phyloP scores from a whole-genome alignment of 2,329 filamentous ascomycete species.

The Alternaria sp. region DNA sequence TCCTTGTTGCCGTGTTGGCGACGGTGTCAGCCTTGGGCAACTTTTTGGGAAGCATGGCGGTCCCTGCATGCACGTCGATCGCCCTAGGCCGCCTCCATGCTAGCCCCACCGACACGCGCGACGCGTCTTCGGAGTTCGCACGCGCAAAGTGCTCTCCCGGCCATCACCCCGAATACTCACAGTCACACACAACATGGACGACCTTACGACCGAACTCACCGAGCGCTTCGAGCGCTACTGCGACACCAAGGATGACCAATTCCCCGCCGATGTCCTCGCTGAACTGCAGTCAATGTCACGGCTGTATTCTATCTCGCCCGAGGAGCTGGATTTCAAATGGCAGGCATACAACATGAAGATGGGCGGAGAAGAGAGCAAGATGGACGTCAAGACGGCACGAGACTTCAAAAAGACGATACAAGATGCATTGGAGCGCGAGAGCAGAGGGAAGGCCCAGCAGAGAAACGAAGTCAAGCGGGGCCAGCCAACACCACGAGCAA shows the following conservation, averaged over 20 bases:
- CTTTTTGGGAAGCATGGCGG: slow-evolving; percentile 19
- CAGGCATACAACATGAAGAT: slow-evolving; percentile 97
- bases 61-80: slow-evolving; percentile 21
- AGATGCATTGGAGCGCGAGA: slow-evolving; percentile 80
- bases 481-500: slow-evolving; percentile 64
- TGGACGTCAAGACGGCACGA: slow-evolving; percentile 73
- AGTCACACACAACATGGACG: slow-evolving; percentile 53
- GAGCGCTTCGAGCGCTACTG: slow-evolving; percentile 68
- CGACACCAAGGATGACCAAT: slow-evolving; percentile 55
- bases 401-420: slow-evolving; percentile 87
- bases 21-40: slow-evolving; percentile 6
- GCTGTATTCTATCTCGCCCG: slow-evolving; percentile 77
- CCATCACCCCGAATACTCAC: slow-evolving; percentile 8
- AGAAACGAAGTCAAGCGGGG: slow-evolving; percentile 66
- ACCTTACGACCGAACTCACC: slow-evolving; percentile 60
- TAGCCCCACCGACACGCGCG: slow-evolving; percentile 32
- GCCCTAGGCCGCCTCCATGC: slow-evolving; percentile 20
- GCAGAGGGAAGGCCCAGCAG: slow-evolving; percentile 68
- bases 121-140: slow-evolving; percentile 34
- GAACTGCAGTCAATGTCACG: slow-evolving; percentile 88
- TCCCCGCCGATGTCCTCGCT: slow-evolving; percentile 77
- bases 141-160: slow-evolving; percentile 13
- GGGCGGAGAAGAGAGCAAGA: slow-evolving; percentile 76
- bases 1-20: slow-evolving; percentile 1
- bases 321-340: slow-evolving; percentile 98